A percentile compares a stretch with the other conserved stretches of the same genome.
phyloP scores from a whole-genome alignment of 257 asterid genomes.

The Nicotiana paniculata region DNA sequence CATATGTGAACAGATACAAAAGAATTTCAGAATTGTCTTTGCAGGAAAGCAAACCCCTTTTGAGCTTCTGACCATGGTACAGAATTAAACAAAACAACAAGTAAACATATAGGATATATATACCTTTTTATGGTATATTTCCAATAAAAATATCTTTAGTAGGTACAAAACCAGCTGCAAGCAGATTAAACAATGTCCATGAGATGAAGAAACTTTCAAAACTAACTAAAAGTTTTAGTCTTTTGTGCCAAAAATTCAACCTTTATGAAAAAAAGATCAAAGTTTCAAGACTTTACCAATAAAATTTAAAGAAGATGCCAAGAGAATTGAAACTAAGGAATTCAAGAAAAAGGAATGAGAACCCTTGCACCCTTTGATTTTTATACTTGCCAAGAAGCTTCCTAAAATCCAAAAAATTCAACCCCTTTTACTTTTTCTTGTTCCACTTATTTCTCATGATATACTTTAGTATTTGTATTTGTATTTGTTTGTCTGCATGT shows the following conservation, averaged over 20 bases:
- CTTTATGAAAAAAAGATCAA: slow-evolving; percentile 19
- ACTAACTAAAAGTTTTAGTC: slow-evolving; percentile 22
- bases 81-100: slow-evolving; percentile 19
- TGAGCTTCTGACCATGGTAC: slow-evolving; percentile 26
- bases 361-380: slow-evolving; percentile 22
- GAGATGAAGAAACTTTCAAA: slow-evolving; percentile 4
- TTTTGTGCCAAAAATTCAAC: neutral
- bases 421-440: slow-evolving; percentile 4
- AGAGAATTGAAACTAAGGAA: slow-evolving; percentile 22
- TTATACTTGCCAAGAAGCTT: slow-evolving; percentile 16
- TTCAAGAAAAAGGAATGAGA: slow-evolving; percentile 14
- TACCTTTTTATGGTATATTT: slow-evolving; percentile 16
- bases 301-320: neutral
- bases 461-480: neutral
- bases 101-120: neutral
- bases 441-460: neutral
- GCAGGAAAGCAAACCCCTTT: slow-evolving; percentile 15
- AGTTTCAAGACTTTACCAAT: slow-evolving; percentile 20
- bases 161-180: slow-evolving; percentile 39
- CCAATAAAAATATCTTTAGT: slow-evolving; percentile 25
- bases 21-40: slow-evolving; percentile 16
- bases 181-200: slow-evolving; percentile 1
- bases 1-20: slow-evolving; percentile 4
- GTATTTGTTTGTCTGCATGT: neutral
- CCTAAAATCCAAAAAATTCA: slow-evolving; percentile 8